Evolutionary conservation across 768 basidiomycete species (phyloP).

Genomic region (Aureoboletus auriporus): DNA sequence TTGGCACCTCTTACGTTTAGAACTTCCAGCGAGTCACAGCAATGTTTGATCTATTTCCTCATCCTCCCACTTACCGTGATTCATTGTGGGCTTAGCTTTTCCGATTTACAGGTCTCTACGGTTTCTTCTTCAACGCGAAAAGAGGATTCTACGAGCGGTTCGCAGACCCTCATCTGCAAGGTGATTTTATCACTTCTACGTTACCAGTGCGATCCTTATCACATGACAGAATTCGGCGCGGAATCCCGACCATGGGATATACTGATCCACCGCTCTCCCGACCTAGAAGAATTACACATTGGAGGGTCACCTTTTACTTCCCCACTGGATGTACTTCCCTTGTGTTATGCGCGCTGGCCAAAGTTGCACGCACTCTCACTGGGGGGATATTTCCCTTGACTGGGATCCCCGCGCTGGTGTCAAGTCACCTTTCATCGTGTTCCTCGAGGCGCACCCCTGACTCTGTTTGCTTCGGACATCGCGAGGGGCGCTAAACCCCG

Average conservation of each 20-base stretch:
- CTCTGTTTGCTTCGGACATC: conserved; percentile 51
- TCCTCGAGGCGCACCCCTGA: conserved; percentile 61
- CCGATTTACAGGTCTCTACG: conserved; percentile 58
- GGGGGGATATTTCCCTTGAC: too few species aligned
- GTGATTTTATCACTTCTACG: conserved; percentile 28
- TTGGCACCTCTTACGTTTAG: conserved; percentile 52
- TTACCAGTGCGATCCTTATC: neutral
- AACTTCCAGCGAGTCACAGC: conserved; percentile 54
- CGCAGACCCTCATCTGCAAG: conserved; percentile 50
- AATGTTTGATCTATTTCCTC: conserved; percentile 43
- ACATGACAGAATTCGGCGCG: conserved; percentile 21
- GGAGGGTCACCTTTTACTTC: conserved; percentile 25
- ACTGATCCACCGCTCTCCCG: conserved; percentile 60
- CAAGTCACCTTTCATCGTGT: conserved; percentile 59
- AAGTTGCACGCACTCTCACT: conserved; percentile 54
- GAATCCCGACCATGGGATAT: conserved; percentile 56
- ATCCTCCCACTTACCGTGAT: neutral
- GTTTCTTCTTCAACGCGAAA: conserved; percentile 60
- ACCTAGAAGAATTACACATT: conserved; percentile 62
- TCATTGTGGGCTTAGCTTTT: conserved; percentile 47
- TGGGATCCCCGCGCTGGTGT: conserved; percentile 40
- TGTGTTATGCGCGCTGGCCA: conserved; percentile 67
- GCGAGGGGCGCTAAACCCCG: conserved; percentile 48
- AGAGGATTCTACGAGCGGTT: conserved; percentile 60
- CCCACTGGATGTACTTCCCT: conserved; percentile 46